Evolutionary conservation across 116 monocot species (phyloP), one percentile per base, ranked within the genome.

Genomic region (Zostera marina): DNA sequence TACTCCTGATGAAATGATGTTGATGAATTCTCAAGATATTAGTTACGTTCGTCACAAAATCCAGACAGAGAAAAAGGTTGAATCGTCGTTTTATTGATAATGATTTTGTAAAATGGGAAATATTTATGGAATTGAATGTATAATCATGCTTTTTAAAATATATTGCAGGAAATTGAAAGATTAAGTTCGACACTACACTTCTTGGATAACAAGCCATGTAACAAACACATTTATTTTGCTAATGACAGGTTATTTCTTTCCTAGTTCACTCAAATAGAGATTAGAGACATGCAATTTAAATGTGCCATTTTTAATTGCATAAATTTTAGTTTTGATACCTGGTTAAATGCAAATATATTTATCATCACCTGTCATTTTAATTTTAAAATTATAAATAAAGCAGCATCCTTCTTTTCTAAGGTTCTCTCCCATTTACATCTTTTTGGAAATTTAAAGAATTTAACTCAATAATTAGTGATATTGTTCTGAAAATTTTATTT

Each of bases 1-100:
- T 61, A 82, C 70, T 7, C 72, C 47, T 0, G 94, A 88, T 65
- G 82, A 88, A 59, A 79, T 88, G 47, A 67, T 96, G 82, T 39
- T 96, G 46, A 85, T 96, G 85, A 80, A 88, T 67, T 88, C 85
- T 10, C 88, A 88, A 71, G 88, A 96, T 64, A 72, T 82, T 47
- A 82, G 78, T 4, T 96, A 96, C 63, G 47, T 88, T 22, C 80
- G 78, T 64, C 82, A 82, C 66, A 85, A 88, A 65, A 55, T 85
- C 74, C 94, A 88, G 54, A 87, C 76, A 60, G 87, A 93, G 49
- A 84, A 85, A 64, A 96, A 88, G 85, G 94, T 82, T 40, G 12
- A 44, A 21, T 21, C 9, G 21, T 3, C 17, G 11, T 32, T 39
- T 56, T 59, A 43, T 14, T 59, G 13, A 13, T n/a, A 14, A 25